Evolutionary conservation across 1,284 basidiomycete species (phyloP).

Genomic region (Austropuccinia psidii): DNA sequence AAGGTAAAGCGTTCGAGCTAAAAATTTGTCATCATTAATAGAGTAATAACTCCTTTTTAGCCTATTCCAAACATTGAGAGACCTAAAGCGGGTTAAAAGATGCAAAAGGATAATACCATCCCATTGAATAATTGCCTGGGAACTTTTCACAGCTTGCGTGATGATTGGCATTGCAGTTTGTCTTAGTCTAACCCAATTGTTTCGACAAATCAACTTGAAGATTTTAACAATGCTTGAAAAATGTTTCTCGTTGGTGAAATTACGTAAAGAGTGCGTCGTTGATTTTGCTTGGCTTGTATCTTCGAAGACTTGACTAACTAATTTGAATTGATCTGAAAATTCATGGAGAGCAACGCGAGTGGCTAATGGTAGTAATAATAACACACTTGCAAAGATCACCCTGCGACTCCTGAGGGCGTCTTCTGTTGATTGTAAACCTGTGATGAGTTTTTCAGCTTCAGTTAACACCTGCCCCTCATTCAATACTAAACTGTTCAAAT

Average conservation of each 20-base stretch:
- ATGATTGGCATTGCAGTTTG: background rate
- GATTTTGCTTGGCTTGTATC: no score
- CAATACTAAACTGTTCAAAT: background rate
- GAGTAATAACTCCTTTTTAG: background rate
- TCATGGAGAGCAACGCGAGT: background rate
- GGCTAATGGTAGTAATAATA: conserved; percentile 12
- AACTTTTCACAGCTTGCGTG: no score
- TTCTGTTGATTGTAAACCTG: background rate
- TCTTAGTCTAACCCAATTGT: background rate
- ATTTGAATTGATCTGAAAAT: conserved; percentile 4
- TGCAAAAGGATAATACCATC: background rate
- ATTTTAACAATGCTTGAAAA: background rate
- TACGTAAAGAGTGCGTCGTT: background rate
- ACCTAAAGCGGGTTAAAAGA: background rate
- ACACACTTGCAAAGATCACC: conserved; percentile 6
- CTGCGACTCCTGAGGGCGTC: background rate
- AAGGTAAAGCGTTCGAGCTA: background rate
- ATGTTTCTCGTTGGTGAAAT: background rate
- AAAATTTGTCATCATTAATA: background rate
- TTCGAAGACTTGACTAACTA: background rate
- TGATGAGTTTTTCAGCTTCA: background rate
- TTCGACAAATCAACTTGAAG: background rate
- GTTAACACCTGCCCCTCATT: background rate
- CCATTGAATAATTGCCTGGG: background rate
- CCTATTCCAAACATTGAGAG: background rate